Conservation (phyloP, 495 filamentous ascomycete genomes). For the Xylaria acuta region DNA sequence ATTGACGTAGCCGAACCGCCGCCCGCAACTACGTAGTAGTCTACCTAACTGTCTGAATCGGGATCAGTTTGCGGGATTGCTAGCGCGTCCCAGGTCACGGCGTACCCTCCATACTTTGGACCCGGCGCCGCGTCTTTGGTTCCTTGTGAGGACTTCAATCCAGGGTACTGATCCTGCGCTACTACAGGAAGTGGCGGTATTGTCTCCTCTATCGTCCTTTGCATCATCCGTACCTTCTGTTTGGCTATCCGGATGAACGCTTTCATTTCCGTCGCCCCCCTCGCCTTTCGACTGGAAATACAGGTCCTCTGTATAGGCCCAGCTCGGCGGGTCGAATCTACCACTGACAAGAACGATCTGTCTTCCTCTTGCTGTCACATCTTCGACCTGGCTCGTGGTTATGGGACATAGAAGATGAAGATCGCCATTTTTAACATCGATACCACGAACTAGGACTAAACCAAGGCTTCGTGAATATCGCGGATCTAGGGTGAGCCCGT, state of each 20-base stretch:
- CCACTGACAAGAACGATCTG: slow-evolving; percentile 62
- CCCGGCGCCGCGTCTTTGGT: slow-evolving; percentile 55
- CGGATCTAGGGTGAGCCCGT: slow-evolving; percentile 51
- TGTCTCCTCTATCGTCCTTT: slow-evolving; percentile 16
- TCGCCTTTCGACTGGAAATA: slow-evolving; percentile 36
- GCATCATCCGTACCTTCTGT: slow-evolving; percentile 15
- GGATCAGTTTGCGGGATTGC: slow-evolving; percentile 26
- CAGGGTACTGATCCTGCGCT: slow-evolving; percentile 47
- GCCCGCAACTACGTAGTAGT: too few relatives aligned
- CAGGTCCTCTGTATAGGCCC: slow-evolving; percentile 63
- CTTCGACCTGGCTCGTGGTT: slow-evolving; percentile 37
- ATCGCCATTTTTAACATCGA: slow-evolving; percentile 51
- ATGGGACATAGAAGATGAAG: slow-evolving; percentile 63
- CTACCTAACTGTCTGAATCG: neutral
- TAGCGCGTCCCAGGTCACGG: slow-evolving; percentile 55
- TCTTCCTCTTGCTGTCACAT: slow-evolving; percentile 37
- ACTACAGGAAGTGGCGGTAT: neutral
- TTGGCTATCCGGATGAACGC: slow-evolving; percentile 5
- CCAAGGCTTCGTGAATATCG: slow-evolving; percentile 52
- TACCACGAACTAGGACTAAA: slow-evolving; percentile 61
- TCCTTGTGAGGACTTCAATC: slow-evolving; percentile 57
- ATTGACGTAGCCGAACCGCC: slow-evolving; percentile 7
- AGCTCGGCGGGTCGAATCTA: slow-evolving; percentile 63
- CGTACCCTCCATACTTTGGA: slow-evolving; percentile 62
- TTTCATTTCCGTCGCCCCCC: slow-evolving; percentile 31